Evolutionary conservation across 495 filamentous ascomycete genomes (phyloP), one percentile per base, ranked within the genome.

Genomic region (Aspergillus ellipticus): DNA sequence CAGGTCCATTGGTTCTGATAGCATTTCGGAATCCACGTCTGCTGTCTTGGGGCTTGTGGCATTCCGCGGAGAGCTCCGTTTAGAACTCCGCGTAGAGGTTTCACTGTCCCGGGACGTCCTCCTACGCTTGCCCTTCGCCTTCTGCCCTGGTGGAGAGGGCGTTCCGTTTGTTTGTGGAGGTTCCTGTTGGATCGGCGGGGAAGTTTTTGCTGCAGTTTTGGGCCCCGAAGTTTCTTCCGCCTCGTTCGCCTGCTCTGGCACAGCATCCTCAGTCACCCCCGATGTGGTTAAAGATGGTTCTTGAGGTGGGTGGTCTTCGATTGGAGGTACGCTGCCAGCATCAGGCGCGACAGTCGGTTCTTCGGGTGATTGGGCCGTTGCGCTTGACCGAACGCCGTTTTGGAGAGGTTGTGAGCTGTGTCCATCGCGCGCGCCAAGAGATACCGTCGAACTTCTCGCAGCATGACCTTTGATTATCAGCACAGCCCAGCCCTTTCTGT

Each of bases 381-480:
- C 42, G 35, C 28, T 56, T 20, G 37, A 8, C 21, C 10, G 29
- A 4, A 24, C 41, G n/a, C 53, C 61, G 59, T 64, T 60, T 37
- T 55, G 35, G 11, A 33, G 39, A 13, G 50, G 7, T 22, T 22
- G 28, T 9, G 57, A 41, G 29, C 48, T 47, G 9, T 24, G 39
- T 6, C 22, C 41, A 39, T 47, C 41, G 13, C 28, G 60, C 28
- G 54, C 24, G 17, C 10, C 42, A 28, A 53, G n/a, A 11, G 56
- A 55, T 9, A 33, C 52, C 9, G 54, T 47, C 35, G 51, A n/a
- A 13, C 7, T 19, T 9, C 29, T 43, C 13, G 39, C 31, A 16
- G 64, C 52, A 33, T 59, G 37, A 21, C 64, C 68, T 70, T 58
- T 17, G 21, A 15, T 22, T 5, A 28, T 51, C 42, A 52, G 52